A percentile compares a stretch with the other conserved stretches of the same genome.
phyloP scores from a whole-genome alignment of 441 rosid species.

The Adansonia rubrostipa region DNA sequence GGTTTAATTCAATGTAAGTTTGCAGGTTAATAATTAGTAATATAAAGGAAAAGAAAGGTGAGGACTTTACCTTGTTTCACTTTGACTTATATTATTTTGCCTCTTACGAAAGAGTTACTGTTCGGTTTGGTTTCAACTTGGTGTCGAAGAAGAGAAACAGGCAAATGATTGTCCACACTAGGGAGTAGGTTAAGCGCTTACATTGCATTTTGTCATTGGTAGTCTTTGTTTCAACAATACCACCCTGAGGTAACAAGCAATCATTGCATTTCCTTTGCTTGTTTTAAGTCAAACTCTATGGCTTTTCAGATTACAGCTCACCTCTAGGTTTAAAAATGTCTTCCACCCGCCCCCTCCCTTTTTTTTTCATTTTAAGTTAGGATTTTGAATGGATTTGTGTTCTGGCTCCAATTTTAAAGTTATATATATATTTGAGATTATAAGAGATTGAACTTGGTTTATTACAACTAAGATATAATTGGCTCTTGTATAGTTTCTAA shows the following conservation, averaged over 20 bases:
- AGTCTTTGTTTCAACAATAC: not conserved
- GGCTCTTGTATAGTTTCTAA: too few species aligned
- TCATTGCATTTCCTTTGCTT: not conserved
- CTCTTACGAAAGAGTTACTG: constrained; percentile 1
- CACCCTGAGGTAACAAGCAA: not conserved
- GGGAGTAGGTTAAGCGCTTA: not conserved
- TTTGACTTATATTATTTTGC: not conserved
- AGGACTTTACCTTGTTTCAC: constrained; percentile 1
- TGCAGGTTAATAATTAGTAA: not conserved
- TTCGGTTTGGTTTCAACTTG: not conserved
- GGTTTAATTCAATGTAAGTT: not conserved
- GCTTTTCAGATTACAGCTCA: not conserved
- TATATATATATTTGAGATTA: too few species aligned
- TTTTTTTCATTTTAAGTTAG: too few species aligned
- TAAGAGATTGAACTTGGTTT: too few species aligned
- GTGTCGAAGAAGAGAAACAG: not conserved
- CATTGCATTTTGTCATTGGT: not conserved
- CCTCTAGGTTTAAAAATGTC: not conserved
- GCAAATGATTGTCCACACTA: not conserved
- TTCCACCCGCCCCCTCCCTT: too few species aligned
- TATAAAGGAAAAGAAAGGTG: not conserved
- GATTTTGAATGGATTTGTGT: too few species aligned
- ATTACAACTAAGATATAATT: too few species aligned
- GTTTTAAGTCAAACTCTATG: not conserved
- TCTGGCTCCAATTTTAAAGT: too few species aligned